Evolutionary conservation across 768 basidiomycete genomes (phyloP).

Genomic region (Cystobasidium onofrii): DNA sequence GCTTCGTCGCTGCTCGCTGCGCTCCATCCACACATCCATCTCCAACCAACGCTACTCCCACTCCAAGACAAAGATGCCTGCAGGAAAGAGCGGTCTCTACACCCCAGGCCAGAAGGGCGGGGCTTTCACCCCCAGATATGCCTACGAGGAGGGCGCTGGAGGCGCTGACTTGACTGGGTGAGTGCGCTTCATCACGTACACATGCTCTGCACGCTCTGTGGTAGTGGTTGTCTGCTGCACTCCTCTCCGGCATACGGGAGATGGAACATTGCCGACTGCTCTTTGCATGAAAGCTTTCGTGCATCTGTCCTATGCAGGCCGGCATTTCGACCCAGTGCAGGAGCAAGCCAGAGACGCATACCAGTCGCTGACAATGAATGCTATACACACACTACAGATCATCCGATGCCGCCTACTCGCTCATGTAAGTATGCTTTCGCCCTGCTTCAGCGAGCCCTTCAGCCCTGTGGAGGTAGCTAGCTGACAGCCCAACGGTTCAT

Average conservation of each 20-base stretch:
- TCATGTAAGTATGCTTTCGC: constrained; percentile 26
- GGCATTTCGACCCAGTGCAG: not conserved
- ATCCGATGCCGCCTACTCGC: constrained; percentile 26
- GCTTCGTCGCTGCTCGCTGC: not conserved
- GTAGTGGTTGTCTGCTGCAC: no score
- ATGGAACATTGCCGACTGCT: not conserved
- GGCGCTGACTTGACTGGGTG: constrained; percentile 26
- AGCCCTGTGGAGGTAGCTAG: no score
- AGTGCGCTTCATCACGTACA: no score
- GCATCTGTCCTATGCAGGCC: not conserved
- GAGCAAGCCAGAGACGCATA: not conserved
- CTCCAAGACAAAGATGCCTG: not conserved
- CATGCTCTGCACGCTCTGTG: no score
- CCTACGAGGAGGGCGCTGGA: constrained; percentile 15
- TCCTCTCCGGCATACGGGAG: not conserved
- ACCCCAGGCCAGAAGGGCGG: constrained; percentile 23
- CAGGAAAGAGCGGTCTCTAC: constrained; percentile 25
- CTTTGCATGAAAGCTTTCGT: not conserved
- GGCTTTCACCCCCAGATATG: constrained; percentile 14
- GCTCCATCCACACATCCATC: not conserved
- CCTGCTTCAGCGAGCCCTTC: no score
- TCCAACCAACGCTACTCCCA: not conserved
- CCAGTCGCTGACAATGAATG: not conserved
- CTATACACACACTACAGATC: not conserved
- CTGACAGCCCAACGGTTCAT: no score